A percentile compares a stretch with the other conserved stretches of the same genome.
Evolutionary conservation across 2,329 filamentous ascomycete genomes (phyloP).

Genomic region (Dichotomopilus funicola): DNA sequence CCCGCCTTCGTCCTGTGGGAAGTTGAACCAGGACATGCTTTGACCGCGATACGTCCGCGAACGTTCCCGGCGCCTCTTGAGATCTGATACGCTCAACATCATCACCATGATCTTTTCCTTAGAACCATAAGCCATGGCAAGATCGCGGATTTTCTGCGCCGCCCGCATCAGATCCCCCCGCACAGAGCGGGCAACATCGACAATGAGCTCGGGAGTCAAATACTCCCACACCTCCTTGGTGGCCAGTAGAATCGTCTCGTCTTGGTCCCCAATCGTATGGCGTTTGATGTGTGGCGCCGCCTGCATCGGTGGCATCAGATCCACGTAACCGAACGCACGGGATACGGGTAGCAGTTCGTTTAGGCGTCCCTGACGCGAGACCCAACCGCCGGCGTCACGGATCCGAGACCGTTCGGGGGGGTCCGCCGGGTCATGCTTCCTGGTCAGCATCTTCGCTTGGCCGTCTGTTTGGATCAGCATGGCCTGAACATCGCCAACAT

Average conservation of each 20-base stretch:
- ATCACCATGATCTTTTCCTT: slow-evolving; percentile 98
- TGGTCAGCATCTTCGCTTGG: slow-evolving; percentile 73
- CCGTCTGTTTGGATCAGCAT: slow-evolving; percentile 89
- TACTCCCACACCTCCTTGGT: slow-evolving; percentile 95
- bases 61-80: slow-evolving; percentile 75
- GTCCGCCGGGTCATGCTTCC: slow-evolving; percentile 90
- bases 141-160: slow-evolving; percentile 85
- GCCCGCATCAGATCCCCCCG: slow-evolving; percentile 88
- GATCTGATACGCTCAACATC: slow-evolving; percentile 88
- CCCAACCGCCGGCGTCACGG: slow-evolving; percentile 89
- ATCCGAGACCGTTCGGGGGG: slow-evolving; percentile 78
- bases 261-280: slow-evolving; percentile 72
- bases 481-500: slow-evolving; percentile 93
- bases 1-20: slow-evolving; percentile 60
- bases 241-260: slow-evolving; percentile 89
- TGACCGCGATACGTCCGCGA: slow-evolving; percentile 67
- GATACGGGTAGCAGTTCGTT: slow-evolving; percentile 91
- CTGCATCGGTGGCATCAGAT: slow-evolving; percentile 86
- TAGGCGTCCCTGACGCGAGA: slow-evolving; percentile 86
- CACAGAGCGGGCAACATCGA: slow-evolving; percentile 84
- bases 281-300: slow-evolving; percentile 80
- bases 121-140: slow-evolving; percentile 92
- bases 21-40: slow-evolving; percentile 77
- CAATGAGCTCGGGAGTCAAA: slow-evolving; percentile 79
- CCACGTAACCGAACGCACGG: slow-evolving; percentile 88